These are phyloP conservation scores for Endocalyx cinctus DNA, from an alignment of 2,329 filamentous ascomycete species.

Conservation along the genomic window DNA sequence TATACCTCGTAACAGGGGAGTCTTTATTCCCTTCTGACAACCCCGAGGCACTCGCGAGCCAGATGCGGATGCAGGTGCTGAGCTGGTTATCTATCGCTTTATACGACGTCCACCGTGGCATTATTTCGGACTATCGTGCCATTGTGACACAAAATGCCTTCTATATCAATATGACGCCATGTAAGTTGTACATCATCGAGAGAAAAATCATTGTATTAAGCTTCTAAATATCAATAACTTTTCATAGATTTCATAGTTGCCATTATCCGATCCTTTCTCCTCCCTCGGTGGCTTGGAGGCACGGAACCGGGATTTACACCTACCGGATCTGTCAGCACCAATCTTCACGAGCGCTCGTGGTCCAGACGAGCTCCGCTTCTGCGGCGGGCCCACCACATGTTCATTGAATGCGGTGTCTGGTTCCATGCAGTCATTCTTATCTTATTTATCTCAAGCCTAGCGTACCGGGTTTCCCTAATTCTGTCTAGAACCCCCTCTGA, in stretches of 20 bases:
- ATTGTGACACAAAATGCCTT: constrained; percentile 1
- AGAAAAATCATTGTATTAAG: not conserved
- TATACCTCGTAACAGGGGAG: not conserved
- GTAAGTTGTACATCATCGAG: not conserved
- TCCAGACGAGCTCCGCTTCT: constrained; percentile 1
- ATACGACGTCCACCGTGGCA: not conserved
- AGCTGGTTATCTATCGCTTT: not conserved
- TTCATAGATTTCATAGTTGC: constrained; percentile 2
- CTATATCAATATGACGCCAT: not conserved
- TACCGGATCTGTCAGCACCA: constrained; percentile 1
- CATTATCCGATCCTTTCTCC: constrained; percentile 3
- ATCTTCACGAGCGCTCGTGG: not conserved
- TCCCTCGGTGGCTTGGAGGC: constrained; percentile 2
- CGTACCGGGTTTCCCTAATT: not conserved
- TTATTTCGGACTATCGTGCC: not conserved
- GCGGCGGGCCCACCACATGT: constrained; percentile 2
- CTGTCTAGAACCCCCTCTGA: not conserved
- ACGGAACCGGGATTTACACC: constrained; percentile 5
- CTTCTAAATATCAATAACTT: no score
- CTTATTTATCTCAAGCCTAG: not conserved
- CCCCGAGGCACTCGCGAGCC: not conserved
- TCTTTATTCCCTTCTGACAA: not conserved
- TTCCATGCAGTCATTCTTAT: constrained; percentile 1
- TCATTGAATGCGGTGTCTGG: constrained; percentile 5
- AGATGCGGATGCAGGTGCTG: not conserved